Base-by-base conservation (phyloP, 1,284 basidiomycete species). In the Moniliella sp. region DNA sequence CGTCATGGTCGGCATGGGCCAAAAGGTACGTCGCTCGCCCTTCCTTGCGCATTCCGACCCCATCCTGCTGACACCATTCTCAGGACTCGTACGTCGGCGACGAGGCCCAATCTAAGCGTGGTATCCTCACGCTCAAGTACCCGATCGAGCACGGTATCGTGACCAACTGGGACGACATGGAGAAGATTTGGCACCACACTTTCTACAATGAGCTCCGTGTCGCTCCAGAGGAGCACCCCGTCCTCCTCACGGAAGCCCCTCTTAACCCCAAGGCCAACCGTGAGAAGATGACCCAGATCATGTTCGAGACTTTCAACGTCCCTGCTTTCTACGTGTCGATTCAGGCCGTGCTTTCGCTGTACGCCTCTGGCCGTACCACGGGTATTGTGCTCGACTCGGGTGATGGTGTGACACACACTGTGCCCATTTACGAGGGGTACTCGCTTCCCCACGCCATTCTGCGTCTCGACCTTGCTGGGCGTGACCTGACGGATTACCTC, bases 201-300 rank as follows among this genome's bases (percentile, higher is more conserved):
- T 55, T 65, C 60, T 65, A 65, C 63, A 65, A 65, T 48, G 64
- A 65, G 50, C 62, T 65, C 31, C 64, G 64, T 50, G 64, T 65
- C 34, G 64, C 64, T 3, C 64, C 64, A 19, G 82, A 88, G 65
- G 81, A 86, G 69, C 81, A 86, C 69, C 81, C 82, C 44, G 78
- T 84, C 44, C 71, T 88, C 27, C 70, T 88, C 69, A 86, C 82
- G 43, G 82, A 88, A 66, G 82, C 81, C n/a, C 71, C 81, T 67
- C 72, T 83, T 46, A 88, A 84, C 70, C 81, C 82, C 51, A 86
- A 84, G 70, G 76, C 76, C 41, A 84, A 86, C 69, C 70, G 81
- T 61, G 81, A 88, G 69, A 84, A 84, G 72, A 84, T 84, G 80
- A 83, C 80, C 42, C 80, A 84, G 67, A 83, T 84, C 70, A 84